Base-by-base conservation (phyloP, 306 rosid species). In the Oxytropis ochrocephala region DNA sequence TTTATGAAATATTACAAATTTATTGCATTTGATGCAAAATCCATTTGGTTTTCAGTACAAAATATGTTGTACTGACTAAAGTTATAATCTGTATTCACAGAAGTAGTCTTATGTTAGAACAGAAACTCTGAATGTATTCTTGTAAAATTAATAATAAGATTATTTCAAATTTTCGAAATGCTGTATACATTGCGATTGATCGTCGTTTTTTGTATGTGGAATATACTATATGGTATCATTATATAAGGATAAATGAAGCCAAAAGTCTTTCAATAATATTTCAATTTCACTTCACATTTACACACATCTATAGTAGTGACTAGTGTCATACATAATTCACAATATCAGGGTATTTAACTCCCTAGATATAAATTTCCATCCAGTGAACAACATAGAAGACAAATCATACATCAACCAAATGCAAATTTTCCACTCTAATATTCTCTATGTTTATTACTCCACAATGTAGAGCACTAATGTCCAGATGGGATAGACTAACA, bases 401-500 rank as follows among this genome's bases (percentile, higher is more conserved):
- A 39, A 13, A 12, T 1, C 35, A 38, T 39, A 79, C 42, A 30
- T 29, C 11, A 48, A 33, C 27, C 72, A 51, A 75, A 48, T 54
- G 19, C 72, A 68, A 19, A 32, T 18, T 6, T 29, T 13, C 8
- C 19, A 29, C 61, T 12, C 5, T 55, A 11, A n/a, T n/a, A n/a
- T n/a, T n/a, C n/a, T n/a, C n/a, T 2, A 38, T 2, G 61, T 2
- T 12, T 55, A 55, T 29, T 16, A 36, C 84, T 88, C 84, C 0
- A 88, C 0, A 2, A 88, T 5, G 5, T 50, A 79, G 7, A 82
- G 61, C 14, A 87, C 70, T 60, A 90, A n/a, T 0, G 92, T 85
- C 98, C 97, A 94, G 19, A 87, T 68, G 0, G 97, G 97, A 74
- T 75, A 94, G 41, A 90, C 88, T n/a, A 93, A 33, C 70, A 93